These are phyloP conservation scores for Aciculosporium take DNA, from an alignment of 2,329 filamentous ascomycete species.

Conservation along the genomic window DNA sequence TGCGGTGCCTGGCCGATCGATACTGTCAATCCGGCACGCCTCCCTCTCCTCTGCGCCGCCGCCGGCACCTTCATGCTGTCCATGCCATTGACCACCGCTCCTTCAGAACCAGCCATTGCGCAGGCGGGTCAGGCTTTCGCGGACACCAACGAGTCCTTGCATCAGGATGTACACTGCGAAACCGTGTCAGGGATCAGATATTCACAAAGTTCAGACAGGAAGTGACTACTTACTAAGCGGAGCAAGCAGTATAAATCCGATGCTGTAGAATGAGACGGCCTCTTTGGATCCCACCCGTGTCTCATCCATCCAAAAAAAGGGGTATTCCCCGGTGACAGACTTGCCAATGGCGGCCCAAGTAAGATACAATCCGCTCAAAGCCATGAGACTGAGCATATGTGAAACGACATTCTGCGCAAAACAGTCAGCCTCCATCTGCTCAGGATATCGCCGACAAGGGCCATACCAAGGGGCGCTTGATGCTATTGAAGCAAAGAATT, in stretches of 20 bases:
- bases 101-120: constrained; percentile 9
- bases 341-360: constrained; percentile 35
- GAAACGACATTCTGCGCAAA: constrained; percentile 27
- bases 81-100: too few relatives aligned
- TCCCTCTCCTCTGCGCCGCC: background rate
- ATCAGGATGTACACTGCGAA: constrained; percentile 31
- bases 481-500: constrained; percentile 36
- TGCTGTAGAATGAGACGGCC: constrained; percentile 28
- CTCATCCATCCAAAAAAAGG: constrained; percentile 39
- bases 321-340: constrained; percentile 27
- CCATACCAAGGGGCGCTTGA: constrained; percentile 35
- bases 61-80: too few relatives aligned
- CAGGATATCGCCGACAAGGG: too few relatives aligned
- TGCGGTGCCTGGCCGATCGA: background rate
- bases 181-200: constrained; percentile 8
- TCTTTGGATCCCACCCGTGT: constrained; percentile 27
- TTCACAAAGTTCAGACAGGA: background rate
- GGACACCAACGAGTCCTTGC: constrained; percentile 34
- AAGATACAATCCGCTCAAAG: constrained; percentile 30
- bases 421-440: constrained; percentile 6
- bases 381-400: constrained; percentile 28
- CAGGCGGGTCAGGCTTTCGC: constrained; percentile 25
- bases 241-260: constrained; percentile 29
- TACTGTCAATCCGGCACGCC: background rate
- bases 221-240: constrained; percentile 27